Evolutionary conservation across 1,284 basidiomycete species (phyloP), one percentile per base, ranked within the genome.

Genomic region (Ganoderma lingzhi): DNA sequence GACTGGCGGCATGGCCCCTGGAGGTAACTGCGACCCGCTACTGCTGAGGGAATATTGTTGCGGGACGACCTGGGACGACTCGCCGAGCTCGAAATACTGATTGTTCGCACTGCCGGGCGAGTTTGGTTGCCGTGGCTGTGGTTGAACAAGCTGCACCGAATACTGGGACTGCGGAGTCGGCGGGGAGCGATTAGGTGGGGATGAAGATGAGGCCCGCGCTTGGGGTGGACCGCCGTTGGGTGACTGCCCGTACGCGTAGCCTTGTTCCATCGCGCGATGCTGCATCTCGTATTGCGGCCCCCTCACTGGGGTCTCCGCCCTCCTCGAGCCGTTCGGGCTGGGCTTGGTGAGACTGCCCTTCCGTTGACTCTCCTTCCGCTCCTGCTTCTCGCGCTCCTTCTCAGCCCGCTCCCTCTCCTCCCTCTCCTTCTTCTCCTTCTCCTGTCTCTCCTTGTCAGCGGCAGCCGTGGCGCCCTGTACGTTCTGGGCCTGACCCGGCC

Each of bases 271-370:
- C 70, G 92, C 94, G 28, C 93, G 90, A 79, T 95, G 94, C 79
- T 98, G 96, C 87, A 94, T 91, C 74, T 96, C 96, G 78, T 97
- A 98, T 76, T 95, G 93, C 30, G 96, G 95, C 10, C 94, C 91
- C 72, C 91, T 90, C 72, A 98, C 90, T 3, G 95, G 90, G 82
- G 90, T 94, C 81, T 98, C 97, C 28, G 93, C 94, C 51, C 90
- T 85, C 60, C 95, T 87, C 64, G 84, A 77, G 6, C 88, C 91
- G 71, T 88, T 81, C 12, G 90, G 83, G 2, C 87, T 70, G 82
- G 83, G 75, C 84, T 87, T 75, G 82, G 89, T 82, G 75, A 84
- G 77, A 60, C 80, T 82, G 48, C 81, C 82, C 17, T 78, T 73
- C 45, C 81, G 75, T 41, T 73, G 86, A 77, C 88, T 88, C 75